These are phyloP conservation scores for Isochrysis galbana DNA, from an alignment of 78 protist species.

Conservation along the genomic window DNA sequence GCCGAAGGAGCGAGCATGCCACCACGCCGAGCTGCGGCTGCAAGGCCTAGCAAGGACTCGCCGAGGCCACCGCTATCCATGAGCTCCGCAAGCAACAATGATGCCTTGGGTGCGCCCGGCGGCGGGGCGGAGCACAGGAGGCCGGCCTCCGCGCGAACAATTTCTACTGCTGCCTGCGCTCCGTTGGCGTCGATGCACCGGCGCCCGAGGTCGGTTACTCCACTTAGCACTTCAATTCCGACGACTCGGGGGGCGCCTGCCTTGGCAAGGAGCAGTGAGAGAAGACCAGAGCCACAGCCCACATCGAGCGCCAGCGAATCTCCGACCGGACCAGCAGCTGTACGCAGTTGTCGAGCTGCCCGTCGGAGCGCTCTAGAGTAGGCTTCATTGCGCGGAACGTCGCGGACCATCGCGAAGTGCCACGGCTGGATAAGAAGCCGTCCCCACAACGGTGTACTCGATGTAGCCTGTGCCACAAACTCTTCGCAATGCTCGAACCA, in stretches of 20 bases:
- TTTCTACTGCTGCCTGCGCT: not conserved
- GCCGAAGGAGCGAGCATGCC: not conserved
- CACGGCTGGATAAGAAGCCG: not conserved
- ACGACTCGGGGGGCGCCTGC: not conserved
- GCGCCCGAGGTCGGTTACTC: not conserved
- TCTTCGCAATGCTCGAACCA: not conserved
- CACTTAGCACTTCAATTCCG: not conserved
- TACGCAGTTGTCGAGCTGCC: not conserved
- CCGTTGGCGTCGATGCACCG: not conserved
- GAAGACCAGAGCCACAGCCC: not conserved
- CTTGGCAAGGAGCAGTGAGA: not conserved
- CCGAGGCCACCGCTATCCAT: not conserved
- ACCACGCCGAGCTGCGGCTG: not conserved
- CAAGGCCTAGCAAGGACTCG: not conserved
- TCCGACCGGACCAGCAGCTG: no score
- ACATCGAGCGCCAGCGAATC: not conserved
- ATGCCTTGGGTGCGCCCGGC: not conserved
- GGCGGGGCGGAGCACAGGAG: not conserved
- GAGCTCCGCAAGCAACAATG: not conserved
- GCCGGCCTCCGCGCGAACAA: not conserved
- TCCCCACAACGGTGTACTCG: not conserved
- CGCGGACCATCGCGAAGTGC: constrained; percentile 13
- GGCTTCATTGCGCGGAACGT: not conserved
- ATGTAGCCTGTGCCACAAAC: not conserved
- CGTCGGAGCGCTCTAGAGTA: not conserved